A percentile compares a stretch with the other conserved stretches of the same genome.
phyloP scores from a whole-genome alignment of 495 filamentous ascomycete species.

The Glarea lozoyensis region DNA sequence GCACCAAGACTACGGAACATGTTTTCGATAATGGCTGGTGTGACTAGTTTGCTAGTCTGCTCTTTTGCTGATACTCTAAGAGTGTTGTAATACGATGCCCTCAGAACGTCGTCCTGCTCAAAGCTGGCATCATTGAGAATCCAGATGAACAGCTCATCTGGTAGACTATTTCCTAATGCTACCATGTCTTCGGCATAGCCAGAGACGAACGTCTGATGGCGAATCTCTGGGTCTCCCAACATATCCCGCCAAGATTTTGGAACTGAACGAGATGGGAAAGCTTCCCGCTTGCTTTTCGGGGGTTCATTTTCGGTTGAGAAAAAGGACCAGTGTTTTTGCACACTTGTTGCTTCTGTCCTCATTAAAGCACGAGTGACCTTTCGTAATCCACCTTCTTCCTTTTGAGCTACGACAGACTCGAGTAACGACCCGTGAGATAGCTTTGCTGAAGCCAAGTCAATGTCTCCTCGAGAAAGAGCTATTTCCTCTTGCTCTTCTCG shows the following conservation, averaged over 20 bases:
- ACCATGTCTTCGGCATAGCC: slow-evolving; percentile 58
- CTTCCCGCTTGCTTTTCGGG: slow-evolving; percentile 18
- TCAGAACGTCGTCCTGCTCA: slow-evolving; percentile 52
- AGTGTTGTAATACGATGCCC: slow-evolving; percentile 52
- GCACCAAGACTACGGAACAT: slow-evolving; percentile 34
- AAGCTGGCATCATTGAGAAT: slow-evolving; percentile 57
- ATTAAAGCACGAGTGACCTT: slow-evolving; percentile 62
- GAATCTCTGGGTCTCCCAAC: slow-evolving; percentile 36
- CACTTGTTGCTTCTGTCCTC: slow-evolving; percentile 61
- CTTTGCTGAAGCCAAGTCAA: slow-evolving; percentile 4
- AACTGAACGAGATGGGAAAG: slow-evolving; percentile 25
- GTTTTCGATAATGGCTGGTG: slow-evolving; percentile 24
- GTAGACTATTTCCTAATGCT: slow-evolving; percentile 38
- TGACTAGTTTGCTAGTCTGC: slow-evolving; percentile 30
- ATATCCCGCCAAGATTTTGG: slow-evolving; percentile 26
- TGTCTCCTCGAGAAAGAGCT: slow-evolving; percentile 17
- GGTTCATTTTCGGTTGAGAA: slow-evolving; percentile 33
- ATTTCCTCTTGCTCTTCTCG: slow-evolving; percentile 24
- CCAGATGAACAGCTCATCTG: slow-evolving; percentile 68
- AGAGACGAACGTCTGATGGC: slow-evolving; percentile 57
- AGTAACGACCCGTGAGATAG: slow-evolving; percentile 9
- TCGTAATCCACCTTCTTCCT: slow-evolving; percentile 32
- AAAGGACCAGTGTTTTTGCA: slow-evolving; percentile 58
- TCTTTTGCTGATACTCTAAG: slow-evolving; percentile 23
- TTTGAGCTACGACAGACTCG: slow-evolving; percentile 13